Base-by-base conservation (phyloP, 257 asterid species). In the Cinchona pubescens region DNA sequence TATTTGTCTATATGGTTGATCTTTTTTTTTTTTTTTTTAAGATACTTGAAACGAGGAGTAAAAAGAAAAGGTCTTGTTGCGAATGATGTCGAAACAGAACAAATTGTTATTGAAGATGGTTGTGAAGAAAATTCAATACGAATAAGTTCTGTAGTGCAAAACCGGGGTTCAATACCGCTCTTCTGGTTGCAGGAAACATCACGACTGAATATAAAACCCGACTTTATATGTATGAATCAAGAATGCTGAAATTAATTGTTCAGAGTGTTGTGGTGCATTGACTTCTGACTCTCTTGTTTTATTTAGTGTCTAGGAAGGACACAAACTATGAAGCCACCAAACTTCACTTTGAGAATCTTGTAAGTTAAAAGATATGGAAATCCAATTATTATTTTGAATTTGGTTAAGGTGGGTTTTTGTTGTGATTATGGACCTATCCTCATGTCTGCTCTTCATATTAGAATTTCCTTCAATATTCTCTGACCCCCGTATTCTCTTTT, bases 171-270 rank as follows among this genome's bases (percentile, higher is more conserved):
- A 23, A 91, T 95, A 82, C 99, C 99, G 48, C 97, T 95, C 61
- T 95, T 92, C 81, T 95, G 99, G 99, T 92, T 97, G 3, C 99
- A 92, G 76, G 99, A 95, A 80, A 91, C 96, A 56, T 91, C 99
- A 29, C 83, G 92, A 71, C 81, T 91, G 87, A 88, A 87, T 80
- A 84, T 95, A 76, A 92, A 91, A 81, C 99, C 99, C 12, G 91
- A 88, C 82, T 92, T 95, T 77, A 92, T 82, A 83, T 75, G 99
- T 92, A 91, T 71, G 89, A 46, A 76, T 77, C 60, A 7, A 62
- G n/a, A 72, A 66, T 65, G 79, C 63, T 78, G 48, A 49, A 14
- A 43, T 62, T 71, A 69, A 19, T 37, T 58, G 56, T 70, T 72
- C 49, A 67, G 43, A 77, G 46, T 72, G 75, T 71, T 74, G 19